A percentile compares a stretch with the other conserved stretches of the same genome.
These are phyloP conservation scores for Platanthera zijinensis DNA, from an alignment of 106 monocot genomes.

Conservation along the genomic window DNA sequence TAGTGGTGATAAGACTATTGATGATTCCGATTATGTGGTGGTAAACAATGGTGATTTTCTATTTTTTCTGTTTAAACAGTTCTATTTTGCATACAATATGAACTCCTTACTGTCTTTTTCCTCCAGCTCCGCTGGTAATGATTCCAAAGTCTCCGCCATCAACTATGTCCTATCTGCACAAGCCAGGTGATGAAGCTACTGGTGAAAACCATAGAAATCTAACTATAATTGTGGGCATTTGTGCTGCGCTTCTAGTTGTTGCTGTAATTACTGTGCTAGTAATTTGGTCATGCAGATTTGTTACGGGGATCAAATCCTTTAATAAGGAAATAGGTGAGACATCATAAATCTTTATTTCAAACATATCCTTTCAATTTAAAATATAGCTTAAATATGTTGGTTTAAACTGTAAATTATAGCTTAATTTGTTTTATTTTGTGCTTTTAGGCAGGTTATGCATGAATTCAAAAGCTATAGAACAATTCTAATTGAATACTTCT, in stretches of 20 bases:
- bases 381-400: not conserved
- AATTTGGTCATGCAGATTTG: conserved; percentile 46
- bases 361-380: not conserved
- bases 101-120: conserved; percentile 7
- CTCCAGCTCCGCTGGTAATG: conserved; percentile 47
- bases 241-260: conserved; percentile 38
- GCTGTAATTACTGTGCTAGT: conserved; percentile 23
- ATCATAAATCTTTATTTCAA: not conserved
- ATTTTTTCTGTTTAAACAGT: not conserved
- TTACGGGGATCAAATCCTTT: conserved; percentile 24
- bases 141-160: conserved; percentile 36
- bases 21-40: too few species aligned
- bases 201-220: conserved; percentile 27
- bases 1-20: too few species aligned
- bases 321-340: conserved; percentile 29
- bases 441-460: not conserved
- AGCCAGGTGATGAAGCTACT: conserved; percentile 11
- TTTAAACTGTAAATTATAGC: not conserved
- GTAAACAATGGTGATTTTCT: not conserved
- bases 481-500: not conserved
- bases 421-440: not conserved
- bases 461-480: not conserved
- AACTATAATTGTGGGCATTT: conserved; percentile 39
- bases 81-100: not conserved
- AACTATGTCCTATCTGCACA: conserved; percentile 19